Base-by-base conservation (phyloP, 192 early-diverging fungal genomes). In the Diversispora epigaea region DNA sequence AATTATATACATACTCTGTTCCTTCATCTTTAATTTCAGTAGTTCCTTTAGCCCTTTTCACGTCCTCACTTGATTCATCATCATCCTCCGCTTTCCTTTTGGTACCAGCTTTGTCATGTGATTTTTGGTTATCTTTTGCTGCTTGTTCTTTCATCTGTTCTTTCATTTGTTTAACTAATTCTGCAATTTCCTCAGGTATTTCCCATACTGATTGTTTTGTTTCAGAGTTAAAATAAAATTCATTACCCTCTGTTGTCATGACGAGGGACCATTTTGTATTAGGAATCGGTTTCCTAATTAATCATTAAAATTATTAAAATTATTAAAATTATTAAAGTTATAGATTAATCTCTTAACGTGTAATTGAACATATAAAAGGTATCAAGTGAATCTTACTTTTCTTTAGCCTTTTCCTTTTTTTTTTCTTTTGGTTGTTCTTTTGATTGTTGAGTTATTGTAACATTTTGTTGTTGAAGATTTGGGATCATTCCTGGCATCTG, bases 221-320 rank as follows among this genome's bases (percentile, higher is more conserved):
- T 40, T 89, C 81, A 65, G 86, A 78, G 81, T 93, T 89, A 76
- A 90, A 91, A 75, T 86, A 95, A 78, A 92, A 95, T 49, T 93
- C 92, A 55, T 91, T 85, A 12, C 91, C 88, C 10, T 82, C 66
- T 43, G 81, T 88, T 12, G 93, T 93, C 45, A 84, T 81, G 1
- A 93, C 87, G 63, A 95, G 87, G 54, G 85, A 85, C 94, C 94
- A 95, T 6, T 77, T 67, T 0, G 91, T 87, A 45, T 87, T 86
- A 40, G 90, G 85, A 44, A 95, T 87, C 45, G 85, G 78, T 49
- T 77, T 81, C 50, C 85, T 86, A 69, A 22, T 17, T 60, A 61
- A 47, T 7, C 0, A 41, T n/a, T 14, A 68, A 72, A 11, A 43
- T 56, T 19, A 21, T 5, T 43, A 39, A 22, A 77, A 43, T 47